Evolutionary conservation across 768 basidiomycete species (phyloP).

Genomic region (Tephrocybe sp.): DNA sequence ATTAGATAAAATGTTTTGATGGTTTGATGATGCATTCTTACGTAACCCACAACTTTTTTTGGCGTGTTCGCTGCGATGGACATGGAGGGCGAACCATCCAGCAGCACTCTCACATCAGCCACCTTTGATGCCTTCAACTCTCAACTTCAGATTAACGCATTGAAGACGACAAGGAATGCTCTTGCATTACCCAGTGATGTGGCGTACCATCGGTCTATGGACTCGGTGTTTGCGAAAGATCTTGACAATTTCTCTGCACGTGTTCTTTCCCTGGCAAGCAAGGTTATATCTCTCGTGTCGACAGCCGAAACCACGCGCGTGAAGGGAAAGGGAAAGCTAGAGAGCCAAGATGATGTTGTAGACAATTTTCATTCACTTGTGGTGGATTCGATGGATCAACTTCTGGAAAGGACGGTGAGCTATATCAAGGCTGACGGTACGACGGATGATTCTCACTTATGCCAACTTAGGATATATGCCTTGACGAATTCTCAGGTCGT

Average conservation of each 20-base stretch:
- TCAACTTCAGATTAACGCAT: slow-evolving; percentile 57
- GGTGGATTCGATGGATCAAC: slow-evolving; percentile 81
- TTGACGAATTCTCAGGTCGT: slow-evolving; percentile 77
- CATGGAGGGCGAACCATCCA: slow-evolving; percentile 17
- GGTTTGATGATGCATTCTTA: too few species aligned
- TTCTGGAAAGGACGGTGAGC: slow-evolving; percentile 82
- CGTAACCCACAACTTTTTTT: too few species aligned
- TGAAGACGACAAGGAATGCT: slow-evolving; percentile 63
- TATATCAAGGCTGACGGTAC: not conserved
- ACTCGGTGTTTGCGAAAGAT: slow-evolving; percentile 63
- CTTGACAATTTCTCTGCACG: slow-evolving; percentile 70
- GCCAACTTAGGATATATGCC: slow-evolving; percentile 65
- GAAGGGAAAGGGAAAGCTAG: slow-evolving; percentile 58
- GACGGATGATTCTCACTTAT: not conserved
- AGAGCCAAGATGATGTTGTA: slow-evolving; percentile 76
- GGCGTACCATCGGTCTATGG: slow-evolving; percentile 87
- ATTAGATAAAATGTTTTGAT: too few species aligned
- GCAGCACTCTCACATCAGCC: slow-evolving; percentile 12
- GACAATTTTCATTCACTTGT: slow-evolving; percentile 79
- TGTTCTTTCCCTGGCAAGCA: slow-evolving; percentile 67
- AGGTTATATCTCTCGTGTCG: slow-evolving; percentile 53
- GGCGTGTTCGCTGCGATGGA: not conserved
- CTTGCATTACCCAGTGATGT: slow-evolving; percentile 72
- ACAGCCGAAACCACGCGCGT: slow-evolving; percentile 37
- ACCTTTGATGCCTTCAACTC: slow-evolving; percentile 56